These are phyloP conservation scores for Leccinum holopus DNA, from an alignment of 1,284 basidiomycete species.

Conservation along the genomic window DNA sequence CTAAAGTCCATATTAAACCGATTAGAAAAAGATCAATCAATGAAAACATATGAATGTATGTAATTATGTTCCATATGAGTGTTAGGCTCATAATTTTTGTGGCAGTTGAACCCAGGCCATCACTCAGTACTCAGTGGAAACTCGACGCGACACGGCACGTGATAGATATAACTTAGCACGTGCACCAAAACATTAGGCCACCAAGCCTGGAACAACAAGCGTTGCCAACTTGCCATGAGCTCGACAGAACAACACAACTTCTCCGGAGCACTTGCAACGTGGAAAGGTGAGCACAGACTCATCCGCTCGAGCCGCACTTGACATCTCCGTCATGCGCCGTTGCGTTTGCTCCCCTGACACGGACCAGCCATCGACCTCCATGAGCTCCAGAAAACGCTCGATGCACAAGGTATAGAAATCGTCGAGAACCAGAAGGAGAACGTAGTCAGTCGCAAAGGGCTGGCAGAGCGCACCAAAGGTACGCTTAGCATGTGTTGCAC, in stretches of 20 bases:
- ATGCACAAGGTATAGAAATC: slow-evolving; percentile 86
- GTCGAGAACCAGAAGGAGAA: slow-evolving; percentile 99
- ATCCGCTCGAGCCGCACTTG: not conserved
- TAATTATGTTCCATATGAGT: no score
- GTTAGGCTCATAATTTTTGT: no score
- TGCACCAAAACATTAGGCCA: no score
- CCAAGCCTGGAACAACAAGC: not conserved
- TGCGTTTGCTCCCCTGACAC: not conserved
- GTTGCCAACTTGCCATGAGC: slow-evolving; percentile 30
- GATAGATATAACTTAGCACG: no score
- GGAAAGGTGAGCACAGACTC: slow-evolving; percentile 65
- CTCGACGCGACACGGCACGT: no score
- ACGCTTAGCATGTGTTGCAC: not conserved
- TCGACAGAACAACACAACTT: slow-evolving; percentile 67
- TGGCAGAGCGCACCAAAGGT: slow-evolving; percentile 95
- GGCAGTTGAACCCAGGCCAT: no score
- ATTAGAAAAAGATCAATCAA: no score
- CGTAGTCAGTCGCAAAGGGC: slow-evolving; percentile 86
- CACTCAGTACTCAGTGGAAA: no score
- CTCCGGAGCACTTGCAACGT: slow-evolving; percentile 81
- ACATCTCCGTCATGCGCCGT: slow-evolving; percentile 1
- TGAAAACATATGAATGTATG: no score
- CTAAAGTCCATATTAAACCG: no score
- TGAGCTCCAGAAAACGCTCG: slow-evolving; percentile 90
- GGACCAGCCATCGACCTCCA: slow-evolving; percentile 77